These are phyloP conservation scores for Avena insularis DNA, from an alignment of 176 grass and related monocot genomes.

Conservation along the genomic window DNA sequence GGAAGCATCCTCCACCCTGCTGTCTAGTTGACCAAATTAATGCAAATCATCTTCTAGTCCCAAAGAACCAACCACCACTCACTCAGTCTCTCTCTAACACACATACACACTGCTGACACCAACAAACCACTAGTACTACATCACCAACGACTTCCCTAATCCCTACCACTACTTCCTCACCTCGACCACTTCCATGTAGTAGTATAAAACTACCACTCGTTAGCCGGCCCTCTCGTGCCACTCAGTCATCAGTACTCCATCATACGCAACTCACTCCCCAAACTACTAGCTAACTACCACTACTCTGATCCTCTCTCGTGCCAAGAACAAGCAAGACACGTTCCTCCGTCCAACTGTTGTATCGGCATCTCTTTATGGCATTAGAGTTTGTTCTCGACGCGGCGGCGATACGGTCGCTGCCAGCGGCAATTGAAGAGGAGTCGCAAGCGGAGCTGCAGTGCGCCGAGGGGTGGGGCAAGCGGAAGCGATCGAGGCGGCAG, in stretches of 20 bases:
- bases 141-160: conserved; percentile 37
- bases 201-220: conserved; percentile 45
- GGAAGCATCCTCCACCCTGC: conserved; percentile 30
- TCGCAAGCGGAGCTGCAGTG: conserved; percentile 16
- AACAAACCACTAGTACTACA: background rate
- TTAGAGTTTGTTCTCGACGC: conserved; percentile 17
- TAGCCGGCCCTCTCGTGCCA: background rate
- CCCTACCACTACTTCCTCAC: conserved; percentile 14
- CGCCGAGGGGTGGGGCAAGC: conserved; percentile 47
- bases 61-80: conserved; percentile 38
- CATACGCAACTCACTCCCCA: background rate
- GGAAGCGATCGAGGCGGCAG: conserved; percentile 64
- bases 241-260: background rate
- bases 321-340: background rate
- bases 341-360: background rate
- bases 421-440: background rate
- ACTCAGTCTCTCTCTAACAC: background rate
- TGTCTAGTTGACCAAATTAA: conserved; percentile 26
- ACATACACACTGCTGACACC: background rate
- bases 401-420: background rate
- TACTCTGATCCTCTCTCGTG: background rate
- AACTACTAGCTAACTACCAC: conserved; percentile 1
- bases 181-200: background rate
- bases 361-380: conserved; percentile 34
- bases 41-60: conserved; percentile 5